Conservation (phyloP, 2,329 filamentous ascomycete genomes). For the Fusarium sublunatum region DNA sequence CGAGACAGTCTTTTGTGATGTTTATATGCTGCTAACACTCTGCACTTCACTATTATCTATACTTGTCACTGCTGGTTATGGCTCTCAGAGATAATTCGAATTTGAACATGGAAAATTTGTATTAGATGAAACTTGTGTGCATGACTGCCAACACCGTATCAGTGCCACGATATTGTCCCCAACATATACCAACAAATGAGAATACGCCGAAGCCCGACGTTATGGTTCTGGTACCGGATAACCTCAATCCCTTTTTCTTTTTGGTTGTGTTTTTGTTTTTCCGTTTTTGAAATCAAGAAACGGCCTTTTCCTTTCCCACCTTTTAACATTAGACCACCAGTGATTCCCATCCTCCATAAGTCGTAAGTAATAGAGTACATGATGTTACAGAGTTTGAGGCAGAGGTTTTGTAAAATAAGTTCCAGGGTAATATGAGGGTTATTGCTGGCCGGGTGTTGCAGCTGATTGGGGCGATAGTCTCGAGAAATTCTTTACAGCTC, state of each 20-base stretch:
- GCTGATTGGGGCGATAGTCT: not conserved
- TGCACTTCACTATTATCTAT: too few relatives aligned
- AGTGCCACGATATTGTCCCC: slow-evolving; percentile 31
- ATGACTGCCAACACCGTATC: slow-evolving; percentile 25
- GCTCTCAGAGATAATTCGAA: not conserved
- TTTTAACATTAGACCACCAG: slow-evolving; percentile 20
- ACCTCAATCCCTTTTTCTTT: slow-evolving; percentile 27
- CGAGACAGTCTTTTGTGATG: not conserved
- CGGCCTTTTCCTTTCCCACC: slow-evolving; percentile 9
- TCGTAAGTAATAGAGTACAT: slow-evolving; percentile 47
- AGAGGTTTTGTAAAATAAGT: slow-evolving; percentile 3
- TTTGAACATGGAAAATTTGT: slow-evolving; percentile 37
- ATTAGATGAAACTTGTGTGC: slow-evolving; percentile 38
- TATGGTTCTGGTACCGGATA: slow-evolving; percentile 31
- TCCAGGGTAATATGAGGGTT: not conserved
- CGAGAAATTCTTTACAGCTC: slow-evolving; percentile 48
- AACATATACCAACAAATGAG: slow-evolving; percentile 42
- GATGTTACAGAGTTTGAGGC: slow-evolving; percentile 39
- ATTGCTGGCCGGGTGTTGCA: slow-evolving; percentile 1
- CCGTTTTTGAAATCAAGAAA: slow-evolving; percentile 12
- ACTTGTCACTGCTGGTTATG: too few relatives aligned
- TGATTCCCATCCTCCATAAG: slow-evolving; percentile 34
- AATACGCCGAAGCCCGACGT: slow-evolving; percentile 38
- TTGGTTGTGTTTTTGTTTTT: slow-evolving; percentile 31
- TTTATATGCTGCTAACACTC: not conserved